Evolutionary conservation across 202 grass and related monocot genomes (phyloP), one percentile per base, ranked within the genome.

Genomic region (Carex sylvatica): DNA sequence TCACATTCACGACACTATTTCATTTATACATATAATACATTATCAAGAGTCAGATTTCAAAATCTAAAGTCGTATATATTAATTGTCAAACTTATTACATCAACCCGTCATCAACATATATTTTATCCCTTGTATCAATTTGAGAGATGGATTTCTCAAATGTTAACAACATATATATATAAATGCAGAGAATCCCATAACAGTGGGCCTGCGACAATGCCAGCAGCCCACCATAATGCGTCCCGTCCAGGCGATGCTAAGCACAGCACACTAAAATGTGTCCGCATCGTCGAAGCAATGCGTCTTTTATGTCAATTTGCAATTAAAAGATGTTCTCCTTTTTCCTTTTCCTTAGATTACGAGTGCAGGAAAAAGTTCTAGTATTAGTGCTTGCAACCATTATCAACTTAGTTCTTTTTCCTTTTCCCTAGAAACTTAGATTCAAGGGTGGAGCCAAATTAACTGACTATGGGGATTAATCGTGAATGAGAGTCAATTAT

Each of bases 331-430:
- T 23, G 19, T 49, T 72, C 40, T 72, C 20, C 11, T 23, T 19
- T 73, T 73, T 52, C 70, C 42, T 19, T 73, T 73, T 73, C 70
- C 42, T 73, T 73, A 26, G 70, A 73, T 73, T 73, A 73, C 70
- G 42, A 73, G 70, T 28, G 70, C 70, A 73, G 15, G 20, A 52
- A 73, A 73, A 51, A 11, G 49, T 52, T 51, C 28, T 0, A 70
- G 18, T 47, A 40, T 20, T 51, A 26, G 42, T 73, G 70, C 40
- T 26, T 28, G 11, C 20, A 73, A 26, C 10, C 22, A 73, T 51
- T 11, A 72, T 49, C 69, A 47, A 6, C 19, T 24, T 24, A 46
- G 40, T 72, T 72, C 10, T 72, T 72, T 14, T 33, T 33, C 2
- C 31, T 33, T 33, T 33, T 33, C 31, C 2, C 4, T 33, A 33